Conservation (phyloP, 768 basidiomycete genomes). For the Lyophyllum semitale region DNA sequence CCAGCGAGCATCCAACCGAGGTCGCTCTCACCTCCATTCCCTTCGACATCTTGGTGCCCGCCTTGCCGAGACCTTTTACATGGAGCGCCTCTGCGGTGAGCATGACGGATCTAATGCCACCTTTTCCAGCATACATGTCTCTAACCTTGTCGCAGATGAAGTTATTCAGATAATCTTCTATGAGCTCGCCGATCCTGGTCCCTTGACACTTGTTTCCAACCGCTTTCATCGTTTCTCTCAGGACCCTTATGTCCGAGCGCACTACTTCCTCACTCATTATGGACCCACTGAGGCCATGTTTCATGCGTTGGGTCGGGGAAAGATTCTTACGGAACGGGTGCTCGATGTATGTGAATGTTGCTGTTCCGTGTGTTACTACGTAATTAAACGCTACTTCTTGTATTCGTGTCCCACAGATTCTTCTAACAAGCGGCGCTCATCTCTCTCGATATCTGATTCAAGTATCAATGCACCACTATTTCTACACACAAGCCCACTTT, state of each 20-base stretch:
- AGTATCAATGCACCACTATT: constrained; percentile 78
- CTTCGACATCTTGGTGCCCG: constrained; percentile 9
- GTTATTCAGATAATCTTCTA: constrained; percentile 74
- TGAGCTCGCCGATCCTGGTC: constrained; percentile 65
- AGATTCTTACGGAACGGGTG: constrained; percentile 61
- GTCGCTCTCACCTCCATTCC: constrained; percentile 8
- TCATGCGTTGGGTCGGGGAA: constrained; percentile 74
- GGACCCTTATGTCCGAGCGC: constrained; percentile 76
- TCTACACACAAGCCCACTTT: constrained; percentile 70
- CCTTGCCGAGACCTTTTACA: constrained; percentile 27
- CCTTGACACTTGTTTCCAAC: constrained; percentile 57
- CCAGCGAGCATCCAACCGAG: constrained; percentile 4
- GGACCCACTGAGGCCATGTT: constrained; percentile 72
- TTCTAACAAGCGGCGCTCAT: constrained; percentile 75
- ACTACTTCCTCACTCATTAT: constrained; percentile 76
- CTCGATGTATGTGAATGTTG: constrained; percentile 60
- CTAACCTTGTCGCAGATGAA: constrained; percentile 45
- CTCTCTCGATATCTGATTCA: constrained; percentile 80
- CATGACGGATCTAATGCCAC: constrained; percentile 13
- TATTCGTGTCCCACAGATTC: constrained; percentile 46
- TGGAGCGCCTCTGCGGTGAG: constrained; percentile 73
- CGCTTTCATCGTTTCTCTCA: constrained; percentile 64
- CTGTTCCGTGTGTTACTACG: constrained; percentile 12
- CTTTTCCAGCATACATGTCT: constrained; percentile 5
- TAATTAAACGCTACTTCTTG: constrained; percentile 20